Evolutionary conservation across 345 rosid genomes (phyloP).

Genomic region (Euclidium syriacum): DNA sequence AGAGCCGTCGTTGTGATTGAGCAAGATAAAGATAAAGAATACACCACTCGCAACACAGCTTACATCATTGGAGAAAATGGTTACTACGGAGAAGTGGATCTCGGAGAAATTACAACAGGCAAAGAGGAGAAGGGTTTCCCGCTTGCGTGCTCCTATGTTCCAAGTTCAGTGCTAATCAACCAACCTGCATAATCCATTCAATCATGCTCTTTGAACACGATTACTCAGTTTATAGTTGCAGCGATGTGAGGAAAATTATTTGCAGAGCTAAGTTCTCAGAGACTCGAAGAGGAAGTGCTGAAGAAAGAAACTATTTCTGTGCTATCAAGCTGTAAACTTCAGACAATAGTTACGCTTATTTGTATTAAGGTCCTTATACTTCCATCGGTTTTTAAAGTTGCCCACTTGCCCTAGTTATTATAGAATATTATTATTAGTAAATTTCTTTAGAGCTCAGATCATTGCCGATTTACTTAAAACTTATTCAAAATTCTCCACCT

Average conservation of each 20-base stretch:
- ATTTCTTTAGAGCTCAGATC: not conserved
- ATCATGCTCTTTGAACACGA: no score
- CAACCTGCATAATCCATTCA: not conserved
- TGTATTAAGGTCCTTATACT: not conserved
- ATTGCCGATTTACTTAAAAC: not conserved
- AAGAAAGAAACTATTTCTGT: not conserved
- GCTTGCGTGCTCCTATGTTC: not conserved
- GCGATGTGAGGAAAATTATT: no score
- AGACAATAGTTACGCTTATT: not conserved
- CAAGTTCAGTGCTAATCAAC: constrained; percentile 1
- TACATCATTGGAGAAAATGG: no score
- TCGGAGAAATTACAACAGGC: not conserved
- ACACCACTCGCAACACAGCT: not conserved
- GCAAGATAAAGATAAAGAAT: no score
- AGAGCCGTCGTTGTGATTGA: not conserved
- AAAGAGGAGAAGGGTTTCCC: not conserved
- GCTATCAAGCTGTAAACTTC: not conserved
- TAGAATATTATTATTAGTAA: not conserved
- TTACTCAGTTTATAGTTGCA: no score
- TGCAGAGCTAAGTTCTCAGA: no score
- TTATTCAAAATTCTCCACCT: not conserved
- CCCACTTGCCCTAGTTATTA: not conserved
- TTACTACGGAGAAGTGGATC: no score
- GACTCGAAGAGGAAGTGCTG: no score
- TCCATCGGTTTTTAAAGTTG: not conserved